Percentiles rank a stretch among this genome's conserved stretches.
These are phyloP conservation scores for Agrocybe chaxingu DNA, from an alignment of 768 basidiomycete species.

Conservation along the genomic window DNA sequence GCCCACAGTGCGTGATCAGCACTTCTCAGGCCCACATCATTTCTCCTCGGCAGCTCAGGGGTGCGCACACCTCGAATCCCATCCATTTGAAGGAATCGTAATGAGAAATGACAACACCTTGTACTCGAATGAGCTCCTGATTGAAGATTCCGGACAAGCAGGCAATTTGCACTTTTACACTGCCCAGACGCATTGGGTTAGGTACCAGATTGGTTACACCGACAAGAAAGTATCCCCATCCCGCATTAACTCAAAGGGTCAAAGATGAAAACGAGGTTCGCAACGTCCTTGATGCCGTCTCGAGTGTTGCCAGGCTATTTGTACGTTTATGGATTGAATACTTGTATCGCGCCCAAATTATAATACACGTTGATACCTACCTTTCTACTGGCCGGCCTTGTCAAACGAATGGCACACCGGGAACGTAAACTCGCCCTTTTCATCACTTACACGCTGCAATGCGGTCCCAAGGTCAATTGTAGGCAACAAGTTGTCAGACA, in stretches of 20 bases:
- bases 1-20: conserved; percentile 9
- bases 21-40: conserved; percentile 17
- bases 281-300: conserved; percentile 14
- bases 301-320: conserved; percentile 18
- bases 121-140: not conserved
- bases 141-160: not conserved
- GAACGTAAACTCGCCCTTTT: too few species aligned
- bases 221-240: conserved; percentile 2
- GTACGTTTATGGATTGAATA: conserved; percentile 12
- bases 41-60: conserved; percentile 19
- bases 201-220: conserved; percentile 11
- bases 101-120: too few species aligned
- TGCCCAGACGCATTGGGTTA: conserved; percentile 12
- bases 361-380: not conserved
- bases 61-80: conserved; percentile 4
- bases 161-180: conserved; percentile 1
- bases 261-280: conserved; percentile 13
- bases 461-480: too few species aligned
- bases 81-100: conserved; percentile 8
- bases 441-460: too few species aligned
- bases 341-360: not conserved
- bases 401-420: too few species aligned
- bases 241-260: conserved; percentile 23
- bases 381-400: too few species aligned
- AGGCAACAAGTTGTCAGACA: too few species aligned